Evolutionary conservation across 2,329 filamentous ascomycete species (phyloP).

Genomic region (Neopestalotiopsis sp.): DNA sequence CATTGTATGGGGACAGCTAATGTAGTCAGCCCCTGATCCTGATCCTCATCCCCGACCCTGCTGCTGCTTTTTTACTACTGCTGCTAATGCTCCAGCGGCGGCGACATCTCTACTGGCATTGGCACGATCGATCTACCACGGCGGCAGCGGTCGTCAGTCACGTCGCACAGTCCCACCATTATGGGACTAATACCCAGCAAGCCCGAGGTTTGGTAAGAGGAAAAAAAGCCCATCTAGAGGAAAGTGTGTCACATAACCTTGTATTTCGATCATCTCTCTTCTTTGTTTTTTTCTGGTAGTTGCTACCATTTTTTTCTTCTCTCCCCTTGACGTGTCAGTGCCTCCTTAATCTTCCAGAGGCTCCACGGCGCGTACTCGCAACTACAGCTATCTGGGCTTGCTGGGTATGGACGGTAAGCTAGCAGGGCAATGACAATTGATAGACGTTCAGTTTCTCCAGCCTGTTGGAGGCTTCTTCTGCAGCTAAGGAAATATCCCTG

Average conservation of each 20-base stretch:
- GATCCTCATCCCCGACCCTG: slow-evolving; percentile 1
- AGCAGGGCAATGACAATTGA: not conserved
- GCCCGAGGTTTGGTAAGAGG: not conserved
- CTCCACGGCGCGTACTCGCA: not conserved
- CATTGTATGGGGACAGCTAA: slow-evolving; percentile 2
- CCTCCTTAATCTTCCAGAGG: not conserved
- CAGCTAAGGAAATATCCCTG: slow-evolving; percentile 3
- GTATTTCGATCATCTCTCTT: not conserved
- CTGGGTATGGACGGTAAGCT: not conserved
- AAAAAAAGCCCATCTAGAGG: not conserved
- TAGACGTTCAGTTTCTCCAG: not conserved
- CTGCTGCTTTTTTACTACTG: not conserved
- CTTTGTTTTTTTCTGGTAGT: not conserved
- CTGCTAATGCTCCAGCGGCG: not conserved
- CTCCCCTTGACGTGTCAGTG: not conserved
- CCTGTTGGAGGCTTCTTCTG: slow-evolving; percentile 8
- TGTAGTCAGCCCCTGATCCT: slow-evolving; percentile 1
- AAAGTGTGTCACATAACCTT: slow-evolving; percentile 1
- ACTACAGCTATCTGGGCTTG: not conserved
- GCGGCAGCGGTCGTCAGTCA: slow-evolving; percentile 4
- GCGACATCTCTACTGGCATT: not conserved
- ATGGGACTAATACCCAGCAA: slow-evolving; percentile 8
- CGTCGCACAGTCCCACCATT: slow-evolving; percentile 17
- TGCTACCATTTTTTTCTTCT: not conserved
- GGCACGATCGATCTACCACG: slow-evolving; percentile 15